Conservation (phyloP, 805 yeast species). For the Suhomyces pyralidae region DNA sequence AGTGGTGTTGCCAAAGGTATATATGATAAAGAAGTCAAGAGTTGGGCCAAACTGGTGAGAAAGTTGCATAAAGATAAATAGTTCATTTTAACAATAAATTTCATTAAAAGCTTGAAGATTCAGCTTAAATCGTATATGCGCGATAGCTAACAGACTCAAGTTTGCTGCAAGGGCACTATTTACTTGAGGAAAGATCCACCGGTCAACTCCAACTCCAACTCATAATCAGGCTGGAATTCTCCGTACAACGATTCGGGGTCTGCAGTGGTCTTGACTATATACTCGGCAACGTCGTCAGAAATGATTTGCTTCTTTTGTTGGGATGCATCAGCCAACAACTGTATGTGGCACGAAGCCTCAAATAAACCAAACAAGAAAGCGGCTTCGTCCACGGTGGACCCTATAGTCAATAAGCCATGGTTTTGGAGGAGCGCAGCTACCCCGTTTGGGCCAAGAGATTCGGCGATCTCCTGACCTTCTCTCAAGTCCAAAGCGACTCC, state of each 20-base stretch:
- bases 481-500: constrained; percentile 70
- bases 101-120: background rate
- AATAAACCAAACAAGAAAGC: constrained; percentile 60
- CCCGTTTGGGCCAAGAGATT: constrained; percentile 52
- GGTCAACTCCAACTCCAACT: constrained; percentile 29
- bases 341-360: constrained; percentile 67
- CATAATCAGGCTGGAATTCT: constrained; percentile 72
- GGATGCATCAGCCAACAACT: constrained; percentile 59
- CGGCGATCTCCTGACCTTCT: constrained; percentile 62
- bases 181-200: constrained; percentile 22
- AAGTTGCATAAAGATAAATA: constrained; percentile 26
- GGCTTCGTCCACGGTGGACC: constrained; percentile 70
- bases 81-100: background rate
- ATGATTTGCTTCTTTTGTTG: constrained; percentile 42
- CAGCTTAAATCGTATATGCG: background rate
- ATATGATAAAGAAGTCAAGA: constrained; percentile 35
- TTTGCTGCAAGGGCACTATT: background rate
- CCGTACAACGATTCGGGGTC: constrained; percentile 69
- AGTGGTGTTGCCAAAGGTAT: constrained; percentile 27
- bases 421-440: constrained; percentile 62
- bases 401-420: constrained; percentile 73
- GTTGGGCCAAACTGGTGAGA: constrained; percentile 42
- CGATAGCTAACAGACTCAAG: background rate
- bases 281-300: constrained; percentile 47
- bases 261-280: constrained; percentile 55